Base-by-base conservation (phyloP, 768 basidiomycete genomes). In the Sarcomyxa edulis region DNA sequence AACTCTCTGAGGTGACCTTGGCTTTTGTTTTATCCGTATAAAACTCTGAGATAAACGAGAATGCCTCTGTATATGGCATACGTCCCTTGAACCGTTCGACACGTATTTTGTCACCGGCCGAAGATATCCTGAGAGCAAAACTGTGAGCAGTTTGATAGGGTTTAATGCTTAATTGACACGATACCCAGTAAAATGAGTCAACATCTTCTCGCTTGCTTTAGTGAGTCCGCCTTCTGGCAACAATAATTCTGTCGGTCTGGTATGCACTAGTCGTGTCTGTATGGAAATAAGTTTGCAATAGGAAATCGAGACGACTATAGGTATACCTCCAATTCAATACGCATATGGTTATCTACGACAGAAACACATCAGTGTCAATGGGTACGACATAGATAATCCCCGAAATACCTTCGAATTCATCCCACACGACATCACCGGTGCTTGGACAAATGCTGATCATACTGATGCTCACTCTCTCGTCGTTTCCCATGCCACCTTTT, bases 391-490 rank as follows among this genome's bases (percentile, higher is more conserved):
- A 16, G 35, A 24, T 12, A 35, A 52, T 37, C n/a, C n/a, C 6
- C 7, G 23, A n/a, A 8, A 18, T 50, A 83, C 88, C 92, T 37
- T 85, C 71, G 52, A 94, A 95, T 39, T 88, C 78, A 51, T 99
- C 95, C 79, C 90, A 98, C 2, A 91, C 64, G 3, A 99, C 84
- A 47, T 96, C 94, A 1, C 95, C 95, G 0, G 92, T 96, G 32
- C 81, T 81, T 1, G 93, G 89, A 40, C 80, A 78, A 11, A 96
- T 79, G 11, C 78, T 75, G 23, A 97, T 70, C 59, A 97, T 67
- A 6, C 82, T 82, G 27, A 97, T 70, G 1, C 50, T 61, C 4
- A 77, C 71, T 32, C 18, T 11, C 35, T 38, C 42, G 35, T 69
- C 57, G 14, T 48, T 54, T 12, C 55, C 40, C 25, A 48, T 53